A percentile compares a stretch with the other conserved stretches of the same genome.
These are phyloP conservation scores for Tolypocladium sp. DNA, from an alignment of 2,329 filamentous ascomycete genomes.

Conservation along the genomic window DNA sequence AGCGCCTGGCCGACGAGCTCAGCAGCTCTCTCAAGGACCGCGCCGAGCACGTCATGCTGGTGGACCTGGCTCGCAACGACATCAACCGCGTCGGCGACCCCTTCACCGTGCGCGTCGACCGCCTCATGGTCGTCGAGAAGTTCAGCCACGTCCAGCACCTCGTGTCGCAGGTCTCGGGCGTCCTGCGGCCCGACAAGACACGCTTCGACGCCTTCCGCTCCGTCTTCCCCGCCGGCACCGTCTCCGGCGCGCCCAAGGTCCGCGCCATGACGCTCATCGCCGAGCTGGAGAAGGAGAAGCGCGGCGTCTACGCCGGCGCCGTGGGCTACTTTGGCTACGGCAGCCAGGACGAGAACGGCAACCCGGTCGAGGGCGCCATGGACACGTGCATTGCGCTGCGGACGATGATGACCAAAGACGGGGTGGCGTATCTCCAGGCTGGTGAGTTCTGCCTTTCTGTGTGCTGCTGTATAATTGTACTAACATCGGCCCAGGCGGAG, in stretches of 20 bases:
- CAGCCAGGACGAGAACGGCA: slow-evolving; percentile 54
- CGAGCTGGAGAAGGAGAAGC: slow-evolving; percentile 87
- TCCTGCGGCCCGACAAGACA: slow-evolving; percentile 74
- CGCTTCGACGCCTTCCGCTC: slow-evolving; percentile 92
- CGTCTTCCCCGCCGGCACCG: slow-evolving; percentile 95
- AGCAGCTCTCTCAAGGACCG: slow-evolving; percentile 80
- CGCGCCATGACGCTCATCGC: slow-evolving; percentile 95
- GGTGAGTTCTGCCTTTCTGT: slow-evolving; percentile 27
- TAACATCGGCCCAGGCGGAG: slow-evolving; percentile 47
- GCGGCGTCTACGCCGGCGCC: slow-evolving; percentile 89
- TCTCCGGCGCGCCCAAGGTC: slow-evolving; percentile 92
- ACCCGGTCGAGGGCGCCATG: slow-evolving; percentile 73
- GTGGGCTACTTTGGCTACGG: slow-evolving; percentile 95
- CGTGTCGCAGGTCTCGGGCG: slow-evolving; percentile 87
- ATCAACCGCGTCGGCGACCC: slow-evolving; percentile 94
- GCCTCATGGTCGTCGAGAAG: slow-evolving; percentile 86
- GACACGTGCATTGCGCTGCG: slow-evolving; percentile 74
- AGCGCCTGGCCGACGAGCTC: slow-evolving; percentile 66
- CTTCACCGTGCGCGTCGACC: slow-evolving; percentile 78
- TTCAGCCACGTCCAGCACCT: slow-evolving; percentile 98
- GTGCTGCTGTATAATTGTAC: background rate
- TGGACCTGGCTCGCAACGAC: slow-evolving; percentile 92
- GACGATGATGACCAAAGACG: slow-evolving; percentile 92
- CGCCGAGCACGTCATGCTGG: slow-evolving; percentile 94
- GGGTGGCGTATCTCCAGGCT: slow-evolving; percentile 83